Base-by-base conservation (phyloP, 805 yeast species). In the Brettanomyces nanus region DNA sequence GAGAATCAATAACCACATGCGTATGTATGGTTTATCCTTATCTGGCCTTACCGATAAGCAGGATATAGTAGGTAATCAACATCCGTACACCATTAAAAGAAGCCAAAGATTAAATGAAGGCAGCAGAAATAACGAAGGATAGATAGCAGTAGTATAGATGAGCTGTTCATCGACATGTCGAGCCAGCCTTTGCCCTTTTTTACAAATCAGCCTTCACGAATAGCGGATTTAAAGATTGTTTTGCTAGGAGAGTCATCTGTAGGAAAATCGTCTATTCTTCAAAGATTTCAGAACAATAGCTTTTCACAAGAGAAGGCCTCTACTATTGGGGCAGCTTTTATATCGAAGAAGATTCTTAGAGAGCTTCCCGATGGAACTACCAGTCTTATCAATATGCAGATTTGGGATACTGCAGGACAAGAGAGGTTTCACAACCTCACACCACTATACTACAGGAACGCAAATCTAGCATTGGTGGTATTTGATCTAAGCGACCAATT, bases 291-390 rank as follows among this genome's bases (percentile, higher is more conserved):
- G 30, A 65, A 65, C 44, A 72, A 77, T 49, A 61, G 76, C 0
- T 92, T 90, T 56, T 92, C 85, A 47, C 80, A 75, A 22, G 74
- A 75, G 46, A 74, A 90, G 42, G 85, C 94, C 48, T 84, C 95
- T 31, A 92, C 98, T 2, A 92, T 92, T 39, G 99, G 99, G n/a
- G 99, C 98, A 4, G 98, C 97, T 0, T 92, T 90, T 59, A 71
- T 92, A 28, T 85, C 97, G 14, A 94, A 87, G 56, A 77, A 82
- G 9, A 66, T 83, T 10, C 65, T 75, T 29, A 41, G 33, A 13
- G 15, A 28, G 15, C 31, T 51, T 20, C 42, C 51, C 21, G 49
- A 47, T 6, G 54, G 46, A 13, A 55, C 3, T 58, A 45, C 18
- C 43, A 32, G 28, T 25, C 20, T 56, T 29, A 50, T 71, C 22